phyloP scores from a whole-genome alignment of 225 moss, liverwort and hornwort species.

The Climacium dendroides region DNA sequence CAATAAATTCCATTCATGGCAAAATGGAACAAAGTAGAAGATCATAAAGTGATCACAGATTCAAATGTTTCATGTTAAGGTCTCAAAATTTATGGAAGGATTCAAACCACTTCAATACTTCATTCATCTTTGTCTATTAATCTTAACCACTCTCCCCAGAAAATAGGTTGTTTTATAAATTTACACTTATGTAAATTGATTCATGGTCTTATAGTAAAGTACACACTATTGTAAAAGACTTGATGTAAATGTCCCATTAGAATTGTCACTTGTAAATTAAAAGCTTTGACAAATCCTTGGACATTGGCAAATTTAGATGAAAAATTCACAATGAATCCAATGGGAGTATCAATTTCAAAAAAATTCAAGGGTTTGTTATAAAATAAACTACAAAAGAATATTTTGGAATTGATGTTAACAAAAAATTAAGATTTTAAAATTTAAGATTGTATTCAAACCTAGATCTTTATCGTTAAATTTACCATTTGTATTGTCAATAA shows the following conservation, averaged over 20 bases:
- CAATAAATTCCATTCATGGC: background rate
- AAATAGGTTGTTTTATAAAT: background rate
- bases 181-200: background rate
- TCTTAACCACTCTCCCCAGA: background rate
- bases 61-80: background rate
- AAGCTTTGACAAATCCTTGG: background rate
- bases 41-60: background rate
- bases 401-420: background rate
- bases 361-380: background rate
- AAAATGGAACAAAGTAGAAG: background rate
- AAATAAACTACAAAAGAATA: background rate
- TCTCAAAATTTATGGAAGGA: background rate
- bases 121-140: background rate
- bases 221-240: background rate
- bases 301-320: background rate
- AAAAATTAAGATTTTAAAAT: background rate
- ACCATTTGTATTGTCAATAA: background rate
- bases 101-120: background rate
- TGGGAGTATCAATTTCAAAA: background rate
- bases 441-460: background rate
- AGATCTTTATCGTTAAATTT: background rate
- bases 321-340: background rate
- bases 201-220: background rate
- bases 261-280: background rate
- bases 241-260: accelerated